These are phyloP conservation scores for Verticillium nubilum DNA, from an alignment of 2,329 filamentous ascomycete genomes.

Conservation along the genomic window DNA sequence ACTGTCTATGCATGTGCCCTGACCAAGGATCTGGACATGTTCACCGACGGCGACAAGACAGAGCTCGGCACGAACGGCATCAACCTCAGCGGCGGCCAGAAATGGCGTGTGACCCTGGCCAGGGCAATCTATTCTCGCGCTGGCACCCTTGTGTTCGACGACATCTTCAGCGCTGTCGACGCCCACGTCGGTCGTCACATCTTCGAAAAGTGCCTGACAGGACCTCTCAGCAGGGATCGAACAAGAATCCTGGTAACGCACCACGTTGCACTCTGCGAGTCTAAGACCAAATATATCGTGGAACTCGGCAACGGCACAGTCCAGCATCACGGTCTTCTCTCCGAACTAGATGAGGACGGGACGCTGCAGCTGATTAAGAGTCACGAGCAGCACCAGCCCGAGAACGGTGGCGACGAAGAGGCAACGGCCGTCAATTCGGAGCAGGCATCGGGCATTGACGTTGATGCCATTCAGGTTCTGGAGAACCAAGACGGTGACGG, in stretches of 20 bases:
- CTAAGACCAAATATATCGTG: slow-evolving; percentile 68
- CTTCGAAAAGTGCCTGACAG: slow-evolving; percentile 69
- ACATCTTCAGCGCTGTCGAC: slow-evolving; percentile 80
- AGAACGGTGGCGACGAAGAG: slow-evolving; percentile 1
- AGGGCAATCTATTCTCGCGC: slow-evolving; percentile 75
- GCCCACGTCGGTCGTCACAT: slow-evolving; percentile 76
- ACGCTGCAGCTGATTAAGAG: slow-evolving; percentile 51
- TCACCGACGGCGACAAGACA: slow-evolving; percentile 71
- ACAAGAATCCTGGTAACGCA: slow-evolving; percentile 79
- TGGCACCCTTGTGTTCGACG: slow-evolving; percentile 71
- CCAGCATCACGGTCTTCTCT: slow-evolving; percentile 57
- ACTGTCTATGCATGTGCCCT: slow-evolving; percentile 70
- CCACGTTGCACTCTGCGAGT: slow-evolving; percentile 66
- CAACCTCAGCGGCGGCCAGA: slow-evolving; percentile 77
- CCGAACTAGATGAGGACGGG: slow-evolving; percentile 56
- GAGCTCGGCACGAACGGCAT: slow-evolving; percentile 83
- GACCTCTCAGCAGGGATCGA: slow-evolving; percentile 61
- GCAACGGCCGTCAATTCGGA: slow-evolving; percentile 51
- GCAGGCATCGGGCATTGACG: slow-evolving; percentile 31
- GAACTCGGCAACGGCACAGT: slow-evolving; percentile 65
- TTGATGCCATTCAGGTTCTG: slow-evolving; percentile 6
- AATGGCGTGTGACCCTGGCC: slow-evolving; percentile 76
- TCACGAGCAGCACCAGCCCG: slow-evolving; percentile 31
- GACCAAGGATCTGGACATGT: slow-evolving; percentile 69
- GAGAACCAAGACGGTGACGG: slow-evolving; percentile 33